Percentiles rank a stretch among this genome's conserved stretches.
Conservation (phyloP, 2,329 filamentous ascomycete genomes). For the Verticillium albo-atrum region DNA sequence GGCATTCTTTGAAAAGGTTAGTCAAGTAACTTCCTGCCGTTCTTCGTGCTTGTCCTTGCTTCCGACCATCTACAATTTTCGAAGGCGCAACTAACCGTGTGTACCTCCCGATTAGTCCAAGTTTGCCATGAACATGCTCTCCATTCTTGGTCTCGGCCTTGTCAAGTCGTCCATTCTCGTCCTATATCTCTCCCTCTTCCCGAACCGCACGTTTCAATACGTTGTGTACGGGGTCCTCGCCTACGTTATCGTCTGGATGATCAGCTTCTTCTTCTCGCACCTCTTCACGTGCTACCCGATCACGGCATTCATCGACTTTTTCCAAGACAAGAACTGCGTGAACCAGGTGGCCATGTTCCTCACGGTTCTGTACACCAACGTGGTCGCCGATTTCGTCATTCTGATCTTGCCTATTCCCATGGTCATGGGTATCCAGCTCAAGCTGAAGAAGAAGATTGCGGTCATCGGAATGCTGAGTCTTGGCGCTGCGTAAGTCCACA, state of each 20-base stretch:
- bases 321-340: conserved; percentile 18
- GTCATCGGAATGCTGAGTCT: conserved; percentile 20
- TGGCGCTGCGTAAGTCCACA: conserved; percentile 15
- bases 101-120: conserved; percentile 1
- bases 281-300: conserved; percentile 19
- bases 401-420: conserved; percentile 19
- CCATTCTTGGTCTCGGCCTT: conserved; percentile 24
- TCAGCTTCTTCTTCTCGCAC: conserved; percentile 20
- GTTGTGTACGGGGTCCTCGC: conserved; percentile 17
- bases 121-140: conserved; percentile 15
- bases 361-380: conserved; percentile 15
- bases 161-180: conserved; percentile 28
- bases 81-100: neutral
- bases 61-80: neutral
- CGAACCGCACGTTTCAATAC: conserved; percentile 18
- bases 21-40: neutral
- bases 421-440: conserved; percentile 18
- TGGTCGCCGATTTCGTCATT: conserved; percentile 18
- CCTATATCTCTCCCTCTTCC: conserved; percentile 27
- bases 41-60: no score
- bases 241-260: conserved; percentile 16
- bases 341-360: conserved; percentile 15
- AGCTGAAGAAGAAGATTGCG: conserved; percentile 16
- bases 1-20: conserved; percentile 8
- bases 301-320: conserved; percentile 17